Evolutionary conservation across 1,139 yeast genomes (phyloP).

Genomic region (Suzukiozyma palmioleophila): DNA sequence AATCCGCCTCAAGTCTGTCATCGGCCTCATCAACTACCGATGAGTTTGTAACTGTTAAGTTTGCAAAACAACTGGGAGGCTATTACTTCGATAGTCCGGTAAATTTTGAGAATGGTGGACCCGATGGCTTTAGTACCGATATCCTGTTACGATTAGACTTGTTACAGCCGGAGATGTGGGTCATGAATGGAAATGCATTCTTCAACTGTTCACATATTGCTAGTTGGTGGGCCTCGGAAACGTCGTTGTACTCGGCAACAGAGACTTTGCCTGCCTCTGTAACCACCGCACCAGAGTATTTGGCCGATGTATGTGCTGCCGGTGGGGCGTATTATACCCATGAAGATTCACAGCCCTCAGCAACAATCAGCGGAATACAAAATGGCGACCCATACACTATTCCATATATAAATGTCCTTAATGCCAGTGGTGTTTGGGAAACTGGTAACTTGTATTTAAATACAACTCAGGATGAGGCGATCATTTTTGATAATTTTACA

Average conservation of each 20-base stretch:
- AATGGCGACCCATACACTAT: slow-evolving; percentile 17
- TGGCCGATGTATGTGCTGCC: slow-evolving; percentile 24
- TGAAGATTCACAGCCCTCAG: slow-evolving; percentile 10
- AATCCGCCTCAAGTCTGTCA: background rate
- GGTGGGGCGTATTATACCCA: slow-evolving; percentile 22
- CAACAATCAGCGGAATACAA: slow-evolving; percentile 9
- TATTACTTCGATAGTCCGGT: slow-evolving; percentile 14
- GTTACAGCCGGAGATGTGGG: slow-evolving; percentile 36
- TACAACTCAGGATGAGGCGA: slow-evolving; percentile 9
- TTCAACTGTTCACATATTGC: slow-evolving; percentile 20
- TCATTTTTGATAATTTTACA: slow-evolving; percentile 20
- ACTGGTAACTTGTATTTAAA: slow-evolving; percentile 21
- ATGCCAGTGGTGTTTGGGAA: slow-evolving; percentile 23
- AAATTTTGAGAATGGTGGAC: slow-evolving; percentile 6
- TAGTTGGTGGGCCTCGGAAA: slow-evolving; percentile 18
- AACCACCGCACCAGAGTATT: slow-evolving; percentile 17
- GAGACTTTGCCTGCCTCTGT: slow-evolving; percentile 13
- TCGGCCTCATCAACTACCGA: background rate
- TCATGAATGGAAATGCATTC: slow-evolving; percentile 22
- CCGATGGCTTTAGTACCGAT: background rate
- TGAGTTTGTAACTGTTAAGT: slow-evolving; percentile 3
- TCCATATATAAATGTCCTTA: slow-evolving; percentile 25
- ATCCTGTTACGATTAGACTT: slow-evolving; percentile 24
- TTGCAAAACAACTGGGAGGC: slow-evolving; percentile 14
- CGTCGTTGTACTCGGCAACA: slow-evolving; percentile 7